Conservation (phyloP, 139 green algal genomes). For the Chlorella sp. region DNA sequence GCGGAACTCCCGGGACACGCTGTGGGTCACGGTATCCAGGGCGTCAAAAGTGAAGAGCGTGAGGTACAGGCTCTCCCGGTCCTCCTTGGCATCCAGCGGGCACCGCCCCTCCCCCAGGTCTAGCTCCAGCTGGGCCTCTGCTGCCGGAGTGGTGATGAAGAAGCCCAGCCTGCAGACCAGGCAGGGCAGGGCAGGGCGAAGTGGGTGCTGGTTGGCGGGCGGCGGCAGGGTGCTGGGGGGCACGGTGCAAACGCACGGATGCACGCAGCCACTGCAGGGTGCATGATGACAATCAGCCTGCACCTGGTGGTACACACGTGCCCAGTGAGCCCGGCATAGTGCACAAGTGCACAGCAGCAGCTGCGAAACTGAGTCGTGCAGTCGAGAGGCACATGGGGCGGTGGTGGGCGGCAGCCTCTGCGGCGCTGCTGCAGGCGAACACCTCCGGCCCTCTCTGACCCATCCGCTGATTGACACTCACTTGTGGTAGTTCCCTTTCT, state of each 20-base stretch:
- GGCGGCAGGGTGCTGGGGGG: too few species aligned
- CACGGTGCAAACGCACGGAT: too few species aligned
- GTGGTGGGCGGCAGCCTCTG: neutral
- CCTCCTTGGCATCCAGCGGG: conserved; percentile 62
- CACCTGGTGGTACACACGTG: too few species aligned
- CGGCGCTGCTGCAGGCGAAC: neutral
- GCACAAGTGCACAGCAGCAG: too few species aligned
- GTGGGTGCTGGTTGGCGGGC: too few species aligned
- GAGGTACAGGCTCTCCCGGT: conserved; percentile 25
- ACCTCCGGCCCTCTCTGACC: too few species aligned
- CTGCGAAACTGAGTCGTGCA: too few species aligned
- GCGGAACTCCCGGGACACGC: conserved; percentile 20
- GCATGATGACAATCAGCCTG: too few species aligned
- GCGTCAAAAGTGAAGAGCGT: conserved; percentile 69
- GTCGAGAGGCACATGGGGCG: too few species aligned
- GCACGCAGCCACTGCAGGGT: too few species aligned
- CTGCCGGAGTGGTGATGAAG: conserved; percentile 72
- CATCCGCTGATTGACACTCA: neutral
- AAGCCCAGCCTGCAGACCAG: conserved; percentile 55
- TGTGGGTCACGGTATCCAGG: conserved; percentile 36
- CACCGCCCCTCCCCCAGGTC: conserved; percentile 62
- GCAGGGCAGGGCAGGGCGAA: neutral
- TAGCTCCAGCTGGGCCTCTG: conserved; percentile 64
- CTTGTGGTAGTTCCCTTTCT: conserved; percentile 12
- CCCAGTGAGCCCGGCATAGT: too few species aligned